A percentile compares a stretch with the other conserved stretches of the same genome.
Evolutionary conservation across 805 yeast species (phyloP).

Genomic region (Yamadazyma kitorensis): DNA sequence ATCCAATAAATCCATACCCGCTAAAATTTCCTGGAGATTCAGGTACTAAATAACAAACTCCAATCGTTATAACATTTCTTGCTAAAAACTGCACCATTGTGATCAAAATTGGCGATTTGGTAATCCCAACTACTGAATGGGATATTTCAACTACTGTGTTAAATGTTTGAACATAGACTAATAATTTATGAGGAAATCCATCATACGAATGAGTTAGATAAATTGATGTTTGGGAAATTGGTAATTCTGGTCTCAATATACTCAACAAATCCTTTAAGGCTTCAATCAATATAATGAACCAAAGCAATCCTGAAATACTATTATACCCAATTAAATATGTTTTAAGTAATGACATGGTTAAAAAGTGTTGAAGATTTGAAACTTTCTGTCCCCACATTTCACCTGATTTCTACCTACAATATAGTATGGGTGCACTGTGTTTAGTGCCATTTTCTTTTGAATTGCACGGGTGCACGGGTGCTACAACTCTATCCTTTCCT

Average conservation of each 20-base stretch:
- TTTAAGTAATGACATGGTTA: too few relatives aligned
- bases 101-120: constrained; percentile 25
- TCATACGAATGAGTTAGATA: constrained; percentile 5
- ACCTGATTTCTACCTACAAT: too few relatives aligned
- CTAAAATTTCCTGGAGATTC: constrained; percentile 26
- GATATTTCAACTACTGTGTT: constrained; percentile 24
- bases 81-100: constrained; percentile 27
- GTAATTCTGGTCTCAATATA: neutral
- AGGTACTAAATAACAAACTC: constrained; percentile 27
- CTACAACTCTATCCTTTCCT: too few relatives aligned
- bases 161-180: constrained; percentile 22
- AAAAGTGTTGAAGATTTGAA: too few relatives aligned
- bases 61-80: constrained; percentile 25
- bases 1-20: constrained; percentile 17
- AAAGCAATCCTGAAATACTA: constrained; percentile 1
- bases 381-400: too few relatives aligned
- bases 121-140: constrained; percentile 24
- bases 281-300: neutral
- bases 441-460: too few relatives aligned
- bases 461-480: too few relatives aligned
- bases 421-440: too few relatives aligned
- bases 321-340: constrained; percentile 4
- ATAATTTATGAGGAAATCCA: constrained; percentile 26
- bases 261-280: neutral
- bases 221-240: neutral